These are phyloP conservation scores for Candida ovalis DNA, from an alignment of 805 yeast genomes.

Conservation along the genomic window DNA sequence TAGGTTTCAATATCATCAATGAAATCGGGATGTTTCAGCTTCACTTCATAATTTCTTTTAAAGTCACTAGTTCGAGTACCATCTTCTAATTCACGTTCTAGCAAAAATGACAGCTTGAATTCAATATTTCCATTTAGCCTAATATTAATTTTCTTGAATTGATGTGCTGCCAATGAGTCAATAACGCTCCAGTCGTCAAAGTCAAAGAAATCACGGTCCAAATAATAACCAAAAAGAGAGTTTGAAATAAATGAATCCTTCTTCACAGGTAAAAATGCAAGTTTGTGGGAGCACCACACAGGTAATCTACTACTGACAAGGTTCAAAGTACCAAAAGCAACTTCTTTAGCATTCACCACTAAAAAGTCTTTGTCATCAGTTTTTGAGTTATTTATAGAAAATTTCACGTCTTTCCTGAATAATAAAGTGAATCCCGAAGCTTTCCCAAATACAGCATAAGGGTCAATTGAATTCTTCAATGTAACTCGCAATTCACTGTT, in stretches of 20 bases:
- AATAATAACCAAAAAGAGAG: slow-evolving; percentile 25
- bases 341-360: slow-evolving; percentile 55
- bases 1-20: slow-evolving; percentile 45
- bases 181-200: slow-evolving; percentile 6
- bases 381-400: slow-evolving; percentile 61
- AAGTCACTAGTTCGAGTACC: slow-evolving; percentile 39
- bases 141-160: slow-evolving; percentile 52
- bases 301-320: slow-evolving; percentile 51
- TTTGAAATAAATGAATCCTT: slow-evolving; percentile 10
- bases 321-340: slow-evolving; percentile 74
- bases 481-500: slow-evolving; percentile 50
- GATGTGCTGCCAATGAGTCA: slow-evolving; percentile 10
- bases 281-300: slow-evolving; percentile 54
- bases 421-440: slow-evolving; percentile 76
- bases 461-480: slow-evolving; percentile 74
- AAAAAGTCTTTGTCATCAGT: slow-evolving; percentile 62
- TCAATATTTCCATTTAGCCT: slow-evolving; percentile 57
- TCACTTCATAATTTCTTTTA: slow-evolving; percentile 54
- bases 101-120: slow-evolving; percentile 53
- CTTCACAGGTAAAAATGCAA: slow-evolving; percentile 44
- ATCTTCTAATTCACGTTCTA: slow-evolving; percentile 42
- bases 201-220: slow-evolving; percentile 15
- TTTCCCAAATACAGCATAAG: slow-evolving; percentile 63
- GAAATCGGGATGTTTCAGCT: slow-evolving; percentile 49
- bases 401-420: slow-evolving; percentile 59